Conservation (phyloP, 805 yeast genomes). For the Barnettozyma sp. region DNA sequence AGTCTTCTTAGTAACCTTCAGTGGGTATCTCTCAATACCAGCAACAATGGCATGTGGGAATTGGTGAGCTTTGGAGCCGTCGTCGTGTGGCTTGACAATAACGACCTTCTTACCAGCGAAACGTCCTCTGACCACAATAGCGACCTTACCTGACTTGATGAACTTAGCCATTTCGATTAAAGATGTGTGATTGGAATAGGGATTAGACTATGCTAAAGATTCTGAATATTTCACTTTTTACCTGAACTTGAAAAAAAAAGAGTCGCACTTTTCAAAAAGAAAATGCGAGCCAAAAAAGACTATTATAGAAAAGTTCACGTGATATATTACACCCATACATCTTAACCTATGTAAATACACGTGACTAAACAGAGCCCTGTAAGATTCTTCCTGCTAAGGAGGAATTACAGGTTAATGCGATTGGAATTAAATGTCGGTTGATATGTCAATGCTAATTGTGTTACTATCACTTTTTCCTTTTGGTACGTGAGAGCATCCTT, state of each 20-base stretch:
- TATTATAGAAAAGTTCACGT: constrained; percentile 4
- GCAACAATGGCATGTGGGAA: constrained; percentile 99
- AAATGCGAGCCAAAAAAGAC: no score
- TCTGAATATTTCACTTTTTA: constrained; percentile 24
- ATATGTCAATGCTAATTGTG: no score
- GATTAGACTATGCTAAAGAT: constrained; percentile 4
- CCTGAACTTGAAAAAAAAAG: constrained; percentile 12
- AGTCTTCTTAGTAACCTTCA: constrained; percentile 91
- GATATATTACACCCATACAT: constrained; percentile 12
- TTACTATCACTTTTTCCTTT: constrained; percentile 21
- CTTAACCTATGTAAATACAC: neutral
- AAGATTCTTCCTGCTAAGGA: no score
- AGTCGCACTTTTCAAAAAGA: no score
- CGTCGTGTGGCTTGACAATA: constrained; percentile 96
- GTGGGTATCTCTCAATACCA: constrained; percentile 98
- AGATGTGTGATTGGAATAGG: constrained; percentile 11
- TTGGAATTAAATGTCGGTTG: no score
- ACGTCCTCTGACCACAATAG: constrained; percentile 70
- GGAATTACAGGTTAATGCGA: no score
- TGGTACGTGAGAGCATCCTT: constrained; percentile 52
- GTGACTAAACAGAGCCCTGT: no score
- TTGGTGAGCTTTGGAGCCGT: constrained; percentile 97
- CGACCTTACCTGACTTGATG: constrained; percentile 97
- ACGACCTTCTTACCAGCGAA: constrained; percentile 99
- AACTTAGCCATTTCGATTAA: constrained; percentile 80